These are phyloP conservation scores for Suhomyces kilbournensis DNA, from an alignment of 805 yeast genomes.

Conservation along the genomic window DNA sequence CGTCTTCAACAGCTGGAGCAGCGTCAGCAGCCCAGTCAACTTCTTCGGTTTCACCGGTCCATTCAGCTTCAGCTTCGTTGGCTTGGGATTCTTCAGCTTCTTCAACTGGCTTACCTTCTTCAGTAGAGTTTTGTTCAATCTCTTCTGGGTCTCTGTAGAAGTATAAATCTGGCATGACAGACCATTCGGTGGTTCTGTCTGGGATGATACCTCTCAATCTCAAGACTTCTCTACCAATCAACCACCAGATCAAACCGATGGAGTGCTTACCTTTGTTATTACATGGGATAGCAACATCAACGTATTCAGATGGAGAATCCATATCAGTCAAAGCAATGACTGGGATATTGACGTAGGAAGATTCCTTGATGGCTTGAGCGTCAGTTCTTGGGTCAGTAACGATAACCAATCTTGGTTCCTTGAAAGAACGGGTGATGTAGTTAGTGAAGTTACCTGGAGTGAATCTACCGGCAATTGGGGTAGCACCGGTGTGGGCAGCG, in stretches of 20 bases:
- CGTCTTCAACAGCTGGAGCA: conserved; percentile 68
- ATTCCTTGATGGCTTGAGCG: conserved; percentile 99
- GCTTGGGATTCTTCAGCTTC: conserved; percentile 61
- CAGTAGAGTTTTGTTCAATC: conserved; percentile 75
- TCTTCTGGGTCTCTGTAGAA: conserved; percentile 99
- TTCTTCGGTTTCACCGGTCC: conserved; percentile 55
- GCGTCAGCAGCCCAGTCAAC: conserved; percentile 67
- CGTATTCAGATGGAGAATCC: conserved; percentile 98
- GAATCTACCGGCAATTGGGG: conserved; percentile 99
- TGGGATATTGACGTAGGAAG: conserved; percentile 99
- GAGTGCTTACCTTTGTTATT: conserved; percentile 99
- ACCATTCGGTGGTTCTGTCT: conserved; percentile 96
- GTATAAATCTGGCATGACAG: conserved; percentile 99
- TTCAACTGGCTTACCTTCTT: conserved; percentile 51
- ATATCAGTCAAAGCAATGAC: conserved; percentile 98
- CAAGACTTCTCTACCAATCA: conserved; percentile 97
- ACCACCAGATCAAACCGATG: conserved; percentile 99
- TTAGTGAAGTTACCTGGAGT: conserved; percentile 99
- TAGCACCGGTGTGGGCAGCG: conserved; percentile 99
- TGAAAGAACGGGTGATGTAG: conserved; percentile 99
- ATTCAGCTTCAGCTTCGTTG: conserved; percentile 55
- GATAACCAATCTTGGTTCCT: conserved; percentile 99
- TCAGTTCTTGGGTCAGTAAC: conserved; percentile 99
- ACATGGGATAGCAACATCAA: conserved; percentile 99
- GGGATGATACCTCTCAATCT: conserved; percentile 97